These are phyloP conservation scores for Cyanodermella asteris DNA, from an alignment of 2,329 filamentous ascomycete species.

Conservation along the genomic window DNA sequence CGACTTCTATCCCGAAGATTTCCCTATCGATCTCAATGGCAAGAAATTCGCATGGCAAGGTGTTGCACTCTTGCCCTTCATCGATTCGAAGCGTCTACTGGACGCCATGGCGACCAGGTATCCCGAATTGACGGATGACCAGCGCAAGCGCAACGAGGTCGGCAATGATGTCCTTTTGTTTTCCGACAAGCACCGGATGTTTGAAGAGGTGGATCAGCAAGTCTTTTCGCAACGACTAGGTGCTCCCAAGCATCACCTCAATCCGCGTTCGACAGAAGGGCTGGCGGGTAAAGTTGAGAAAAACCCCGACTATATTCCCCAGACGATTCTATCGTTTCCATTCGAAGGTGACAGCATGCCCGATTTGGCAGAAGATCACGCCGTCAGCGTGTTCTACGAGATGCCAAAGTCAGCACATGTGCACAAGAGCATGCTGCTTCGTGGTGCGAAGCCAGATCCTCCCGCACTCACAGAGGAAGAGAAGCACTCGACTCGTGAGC, in stretches of 20 bases:
- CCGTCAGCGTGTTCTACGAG: conserved; percentile 71
- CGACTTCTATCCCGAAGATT: conserved; percentile 93
- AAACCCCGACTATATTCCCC: conserved; percentile 64
- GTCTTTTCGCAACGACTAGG: conserved; percentile 86
- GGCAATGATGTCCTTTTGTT: conserved; percentile 69
- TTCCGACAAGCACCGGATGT: conserved; percentile 65
- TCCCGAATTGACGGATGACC: conserved; percentile 53
- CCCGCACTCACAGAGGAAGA: conserved; percentile 56
- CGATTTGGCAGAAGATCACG: conserved; percentile 63
- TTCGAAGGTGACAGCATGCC: conserved; percentile 51
- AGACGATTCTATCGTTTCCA: conserved; percentile 59
- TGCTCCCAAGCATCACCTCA: conserved; percentile 43
- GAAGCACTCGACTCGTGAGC: conserved; percentile 47
- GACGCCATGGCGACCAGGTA: conserved; percentile 67
- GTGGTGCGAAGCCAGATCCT: conserved; percentile 52
- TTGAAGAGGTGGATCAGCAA: conserved; percentile 59
- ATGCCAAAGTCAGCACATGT: conserved; percentile 50
- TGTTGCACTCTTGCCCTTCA: conserved; percentile 81
- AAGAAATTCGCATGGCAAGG: conserved; percentile 99
- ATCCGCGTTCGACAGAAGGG: conserved; percentile 53
- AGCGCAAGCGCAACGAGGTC: conserved; percentile 53
- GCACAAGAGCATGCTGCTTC: conserved; percentile 87
- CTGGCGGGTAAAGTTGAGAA: conserved; percentile 64
- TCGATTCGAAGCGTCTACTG: conserved; percentile 73
- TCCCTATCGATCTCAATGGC: conserved; percentile 80